These are phyloP conservation scores for Penicillium silybi DNA, from an alignment of 495 filamentous ascomycete species.

Conservation along the genomic window DNA sequence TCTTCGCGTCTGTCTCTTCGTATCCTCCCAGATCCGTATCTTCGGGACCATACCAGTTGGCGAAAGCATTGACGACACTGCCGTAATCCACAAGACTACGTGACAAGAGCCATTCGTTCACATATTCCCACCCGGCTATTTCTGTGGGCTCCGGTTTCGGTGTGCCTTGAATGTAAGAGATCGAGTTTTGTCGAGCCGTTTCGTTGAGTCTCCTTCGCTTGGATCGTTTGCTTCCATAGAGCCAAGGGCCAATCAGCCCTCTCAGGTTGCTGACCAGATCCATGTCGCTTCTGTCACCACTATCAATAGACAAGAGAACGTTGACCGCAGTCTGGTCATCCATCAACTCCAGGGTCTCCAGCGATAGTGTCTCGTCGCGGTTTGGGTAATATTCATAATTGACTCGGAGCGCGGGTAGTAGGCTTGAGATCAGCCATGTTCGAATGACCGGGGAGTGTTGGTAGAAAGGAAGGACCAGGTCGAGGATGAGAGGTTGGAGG, in stretches of 20 bases:
- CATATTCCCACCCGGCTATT: slow-evolving; percentile 63
- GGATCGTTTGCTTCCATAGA: slow-evolving; percentile 64
- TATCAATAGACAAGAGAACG: slow-evolving; percentile 63
- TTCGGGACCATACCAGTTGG: slow-evolving; percentile 74
- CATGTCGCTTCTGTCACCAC: slow-evolving; percentile 34
- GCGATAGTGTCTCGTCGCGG: slow-evolving; percentile 49
- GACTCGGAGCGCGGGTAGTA: slow-evolving; percentile 75
- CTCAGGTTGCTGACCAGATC: slow-evolving; percentile 67
- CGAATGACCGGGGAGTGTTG: slow-evolving; percentile 60
- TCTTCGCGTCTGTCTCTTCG: slow-evolving; percentile 39
- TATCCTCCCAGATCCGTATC: slow-evolving; percentile 79
- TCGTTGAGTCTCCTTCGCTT: slow-evolving; percentile 53
- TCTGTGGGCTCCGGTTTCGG: slow-evolving; percentile 17
- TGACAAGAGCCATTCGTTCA: slow-evolving; percentile 77
- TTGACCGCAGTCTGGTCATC: slow-evolving; percentile 61
- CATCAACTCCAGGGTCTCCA: slow-evolving; percentile 55
- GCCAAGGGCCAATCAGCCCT: slow-evolving; percentile 77
- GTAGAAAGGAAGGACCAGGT: slow-evolving; percentile 72
- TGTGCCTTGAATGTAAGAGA: slow-evolving; percentile 24
- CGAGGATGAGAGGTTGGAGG: slow-evolving; percentile 66
- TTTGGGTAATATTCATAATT: slow-evolving; percentile 79
- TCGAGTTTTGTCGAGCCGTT: slow-evolving; percentile 24
- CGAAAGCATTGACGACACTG: slow-evolving; percentile 56
- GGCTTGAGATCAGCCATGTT: slow-evolving; percentile 71
- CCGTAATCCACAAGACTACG: slow-evolving; percentile 49